phyloP scores from a whole-genome alignment of 1,139 yeast genomes.

The Saccharomyces hybrid region DNA sequence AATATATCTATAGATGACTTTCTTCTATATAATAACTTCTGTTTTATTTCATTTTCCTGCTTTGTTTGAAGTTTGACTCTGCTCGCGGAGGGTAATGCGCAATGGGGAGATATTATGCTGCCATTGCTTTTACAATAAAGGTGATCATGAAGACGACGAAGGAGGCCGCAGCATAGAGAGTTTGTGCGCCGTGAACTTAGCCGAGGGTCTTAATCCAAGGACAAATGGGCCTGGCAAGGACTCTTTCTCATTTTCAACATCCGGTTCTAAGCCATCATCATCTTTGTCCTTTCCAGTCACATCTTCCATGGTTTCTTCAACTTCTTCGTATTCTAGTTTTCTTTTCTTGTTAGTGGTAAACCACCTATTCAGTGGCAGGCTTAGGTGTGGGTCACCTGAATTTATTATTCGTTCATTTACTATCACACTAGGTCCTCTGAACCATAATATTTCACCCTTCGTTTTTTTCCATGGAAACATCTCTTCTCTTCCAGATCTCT shows the following conservation, averaged over 20 bases:
- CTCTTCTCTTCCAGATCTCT: constrained; percentile 28
- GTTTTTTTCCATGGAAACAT: constrained; percentile 25
- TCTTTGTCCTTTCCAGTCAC: constrained; percentile 6
- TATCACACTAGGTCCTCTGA: constrained; percentile 67
- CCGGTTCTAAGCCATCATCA: constrained; percentile 9
- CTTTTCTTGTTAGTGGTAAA: constrained; percentile 11
- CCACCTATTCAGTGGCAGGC: constrained; percentile 21
- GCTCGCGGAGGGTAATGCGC: not conserved
- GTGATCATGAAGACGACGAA: not conserved
- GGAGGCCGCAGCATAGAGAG: constrained; percentile 5
- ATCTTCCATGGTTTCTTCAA: constrained; percentile 17
- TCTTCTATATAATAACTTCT: not conserved
- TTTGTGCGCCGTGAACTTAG: constrained; percentile 24
- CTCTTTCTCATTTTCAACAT: constrained; percentile 14
- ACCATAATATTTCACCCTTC: constrained; percentile 61
- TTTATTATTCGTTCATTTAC: constrained; percentile 42
- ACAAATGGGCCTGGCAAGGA: constrained; percentile 21
- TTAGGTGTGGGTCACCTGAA: constrained; percentile 17
- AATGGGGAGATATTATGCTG: not conserved
- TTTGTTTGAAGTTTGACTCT: not conserved
- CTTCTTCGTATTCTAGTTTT: constrained; percentile 21
- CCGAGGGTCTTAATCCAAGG: constrained; percentile 26
- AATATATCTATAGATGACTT: not conserved
- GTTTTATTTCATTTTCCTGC: not conserved
- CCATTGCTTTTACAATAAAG: not conserved